Evolutionary conservation across 169 alveolate species (phyloP).

Genomic region (Plasmodium ovale): DNA sequence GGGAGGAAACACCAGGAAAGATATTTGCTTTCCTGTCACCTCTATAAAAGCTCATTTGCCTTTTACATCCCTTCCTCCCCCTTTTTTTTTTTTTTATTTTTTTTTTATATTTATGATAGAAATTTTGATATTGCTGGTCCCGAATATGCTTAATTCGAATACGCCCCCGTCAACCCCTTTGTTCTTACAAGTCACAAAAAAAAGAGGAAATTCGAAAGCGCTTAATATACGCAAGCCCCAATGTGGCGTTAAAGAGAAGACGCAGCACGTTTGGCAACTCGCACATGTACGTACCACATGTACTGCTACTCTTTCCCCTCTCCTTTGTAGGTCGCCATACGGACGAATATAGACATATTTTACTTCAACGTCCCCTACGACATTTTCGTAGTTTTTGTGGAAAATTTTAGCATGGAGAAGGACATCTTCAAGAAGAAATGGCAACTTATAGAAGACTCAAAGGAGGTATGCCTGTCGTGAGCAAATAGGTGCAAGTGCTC

Average conservation of each 20-base stretch:
- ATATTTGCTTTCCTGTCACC: background rate
- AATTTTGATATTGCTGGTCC: conserved; percentile 47
- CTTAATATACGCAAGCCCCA: no score
- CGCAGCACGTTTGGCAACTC: background rate
- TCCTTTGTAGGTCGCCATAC: conserved; percentile 79
- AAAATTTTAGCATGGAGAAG: conserved; percentile 70
- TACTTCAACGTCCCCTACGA: conserved; percentile 81
- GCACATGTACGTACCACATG: background rate
- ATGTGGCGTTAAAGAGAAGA: no score
- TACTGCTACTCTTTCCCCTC: background rate
- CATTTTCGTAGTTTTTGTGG: conserved; percentile 77
- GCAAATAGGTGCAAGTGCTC: background rate
- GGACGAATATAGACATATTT: conserved; percentile 78
- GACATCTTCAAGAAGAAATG: conserved; percentile 79
- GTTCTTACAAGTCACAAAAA: conserved; percentile 62
- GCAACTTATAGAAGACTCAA: conserved; percentile 80
- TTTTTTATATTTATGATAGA: conserved; percentile 11
- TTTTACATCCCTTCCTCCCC: background rate
- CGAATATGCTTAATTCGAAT: conserved; percentile 77
- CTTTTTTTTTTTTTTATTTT: background rate
- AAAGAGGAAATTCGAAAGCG: background rate
- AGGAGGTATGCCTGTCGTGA: conserved; percentile 70
- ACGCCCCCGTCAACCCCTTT: conserved; percentile 79
- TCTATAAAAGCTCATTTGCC: background rate
- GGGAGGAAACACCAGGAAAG: background rate